phyloP scores from a whole-genome alignment of 2,329 filamentous ascomycete genomes.

The Pleomassaria siparia region DNA sequence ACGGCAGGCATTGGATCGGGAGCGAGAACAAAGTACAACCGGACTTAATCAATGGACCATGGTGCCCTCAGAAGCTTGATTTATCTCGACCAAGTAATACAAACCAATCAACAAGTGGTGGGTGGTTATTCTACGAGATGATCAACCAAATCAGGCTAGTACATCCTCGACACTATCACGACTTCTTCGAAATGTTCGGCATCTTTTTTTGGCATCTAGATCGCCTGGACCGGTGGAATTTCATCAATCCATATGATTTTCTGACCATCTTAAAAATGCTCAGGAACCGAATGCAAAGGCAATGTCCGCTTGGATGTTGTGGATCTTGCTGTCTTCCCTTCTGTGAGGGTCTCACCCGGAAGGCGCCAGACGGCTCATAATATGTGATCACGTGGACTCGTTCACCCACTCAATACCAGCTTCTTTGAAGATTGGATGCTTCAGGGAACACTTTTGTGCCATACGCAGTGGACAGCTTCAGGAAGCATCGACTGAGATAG shows the following conservation, averaged over 20 bases:
- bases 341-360: too few species aligned
- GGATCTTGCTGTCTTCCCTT: not conserved
- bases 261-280: not conserved
- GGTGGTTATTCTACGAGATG: constrained; percentile 1
- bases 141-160: not conserved
- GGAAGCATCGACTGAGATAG: too few species aligned
- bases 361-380: too few species aligned
- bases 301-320: not conserved
- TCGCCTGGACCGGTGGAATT: constrained; percentile 4
- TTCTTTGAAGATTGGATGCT: too few species aligned
- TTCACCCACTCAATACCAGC: too few species aligned
- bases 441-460: too few species aligned
- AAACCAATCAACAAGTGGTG: not conserved
- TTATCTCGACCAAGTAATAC: not conserved
- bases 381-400: too few species aligned
- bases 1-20: too few species aligned
- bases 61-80: not conserved
- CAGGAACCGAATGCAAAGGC: not conserved
- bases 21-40: not conserved
- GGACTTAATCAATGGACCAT: not conserved
- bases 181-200: constrained; percentile 6
- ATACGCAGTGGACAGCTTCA: too few species aligned
- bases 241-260: constrained; percentile 4
- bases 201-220: constrained; percentile 16
- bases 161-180: not conserved